Conservation (phyloP, 805 yeast species). For the Hermanozyma aechmeae region DNA sequence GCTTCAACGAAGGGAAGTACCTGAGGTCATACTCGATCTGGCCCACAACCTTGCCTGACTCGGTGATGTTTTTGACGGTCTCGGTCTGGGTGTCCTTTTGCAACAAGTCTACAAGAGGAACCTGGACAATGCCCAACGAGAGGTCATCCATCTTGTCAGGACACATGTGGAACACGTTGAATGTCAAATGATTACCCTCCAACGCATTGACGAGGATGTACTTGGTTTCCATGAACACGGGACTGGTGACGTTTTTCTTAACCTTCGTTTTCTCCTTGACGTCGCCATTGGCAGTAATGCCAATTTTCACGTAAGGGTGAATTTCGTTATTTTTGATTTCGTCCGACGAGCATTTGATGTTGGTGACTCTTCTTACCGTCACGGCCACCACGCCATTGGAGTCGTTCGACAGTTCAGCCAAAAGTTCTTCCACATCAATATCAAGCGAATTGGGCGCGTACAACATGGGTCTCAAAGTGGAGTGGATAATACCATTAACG, state of each 20-base stretch:
- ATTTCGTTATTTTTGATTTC: conserved; percentile 30
- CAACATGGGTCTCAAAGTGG: conserved; percentile 65
- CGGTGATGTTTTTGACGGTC: conserved; percentile 33
- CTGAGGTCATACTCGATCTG: conserved; percentile 45
- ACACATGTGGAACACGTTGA: conserved; percentile 45
- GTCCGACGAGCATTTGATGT: conserved; percentile 28
- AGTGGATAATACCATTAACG: conserved; percentile 60
- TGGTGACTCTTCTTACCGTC: conserved; percentile 45
- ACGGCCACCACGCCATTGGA: conserved; percentile 64
- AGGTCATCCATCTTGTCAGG: conserved; percentile 47
- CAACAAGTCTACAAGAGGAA: conserved; percentile 50
- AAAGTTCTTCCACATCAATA: conserved; percentile 61
- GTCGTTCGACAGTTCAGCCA: conserved; percentile 56
- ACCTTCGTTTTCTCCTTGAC: conserved; percentile 47
- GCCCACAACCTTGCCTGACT: conserved; percentile 51
- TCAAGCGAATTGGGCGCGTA: conserved; percentile 79
- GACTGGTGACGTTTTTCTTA: conserved; percentile 46
- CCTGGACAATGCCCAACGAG: conserved; percentile 36
- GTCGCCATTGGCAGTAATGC: conserved; percentile 27
- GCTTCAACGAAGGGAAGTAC: conserved; percentile 41
- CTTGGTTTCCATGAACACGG: conserved; percentile 60
- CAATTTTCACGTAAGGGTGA: conserved; percentile 49
- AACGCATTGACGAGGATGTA: conserved; percentile 48
- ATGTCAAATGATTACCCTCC: conserved; percentile 43
- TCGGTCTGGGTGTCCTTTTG: conserved; percentile 42